A percentile compares a stretch with the other conserved stretches of the same genome.
Conservation (phyloP, 208 protist genomes). For the Trypanosoma caninum region DNA sequence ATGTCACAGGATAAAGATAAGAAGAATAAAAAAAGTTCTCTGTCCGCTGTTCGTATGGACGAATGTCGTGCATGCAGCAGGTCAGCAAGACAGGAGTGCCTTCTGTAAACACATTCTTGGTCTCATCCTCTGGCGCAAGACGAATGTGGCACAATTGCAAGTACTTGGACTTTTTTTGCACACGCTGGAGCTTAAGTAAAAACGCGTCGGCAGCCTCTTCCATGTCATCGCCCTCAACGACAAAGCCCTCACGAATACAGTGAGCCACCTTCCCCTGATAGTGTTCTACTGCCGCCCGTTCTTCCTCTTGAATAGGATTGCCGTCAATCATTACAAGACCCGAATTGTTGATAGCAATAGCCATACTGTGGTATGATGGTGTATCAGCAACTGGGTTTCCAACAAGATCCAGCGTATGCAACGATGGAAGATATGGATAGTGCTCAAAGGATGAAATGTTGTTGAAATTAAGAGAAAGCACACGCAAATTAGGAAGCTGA, state of each 20-base stretch:
- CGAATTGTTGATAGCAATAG: conserved; percentile 79
- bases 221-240: conserved; percentile 82
- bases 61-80: conserved; percentile 91
- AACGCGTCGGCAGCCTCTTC: conserved; percentile 82
- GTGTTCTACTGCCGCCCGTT: conserved; percentile 79
- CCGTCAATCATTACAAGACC: conserved; percentile 87
- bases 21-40: conserved; percentile 84
- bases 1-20: conserved; percentile 84
- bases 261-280: conserved; percentile 89
- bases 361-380: conserved; percentile 88
- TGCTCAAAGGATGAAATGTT: conserved; percentile 86
- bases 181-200: conserved; percentile 82
- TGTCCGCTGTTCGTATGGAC: conserved; percentile 72
- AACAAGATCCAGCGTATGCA: conserved; percentile 91
- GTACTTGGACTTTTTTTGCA: conserved; percentile 53
- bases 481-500: conserved; percentile 81
- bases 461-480: conserved; percentile 93
- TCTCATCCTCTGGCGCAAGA: conserved; percentile 57
- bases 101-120: conserved; percentile 64
- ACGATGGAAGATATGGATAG: conserved; percentile 77
- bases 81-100: conserved; percentile 72
- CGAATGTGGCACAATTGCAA: conserved; percentile 87
- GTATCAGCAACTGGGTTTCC: conserved; percentile 88
- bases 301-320: conserved; percentile 79
- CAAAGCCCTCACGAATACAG: conserved; percentile 89